phyloP scores from a whole-genome alignment of 1,284 basidiomycete genomes.

The Pascua sp. region DNA sequence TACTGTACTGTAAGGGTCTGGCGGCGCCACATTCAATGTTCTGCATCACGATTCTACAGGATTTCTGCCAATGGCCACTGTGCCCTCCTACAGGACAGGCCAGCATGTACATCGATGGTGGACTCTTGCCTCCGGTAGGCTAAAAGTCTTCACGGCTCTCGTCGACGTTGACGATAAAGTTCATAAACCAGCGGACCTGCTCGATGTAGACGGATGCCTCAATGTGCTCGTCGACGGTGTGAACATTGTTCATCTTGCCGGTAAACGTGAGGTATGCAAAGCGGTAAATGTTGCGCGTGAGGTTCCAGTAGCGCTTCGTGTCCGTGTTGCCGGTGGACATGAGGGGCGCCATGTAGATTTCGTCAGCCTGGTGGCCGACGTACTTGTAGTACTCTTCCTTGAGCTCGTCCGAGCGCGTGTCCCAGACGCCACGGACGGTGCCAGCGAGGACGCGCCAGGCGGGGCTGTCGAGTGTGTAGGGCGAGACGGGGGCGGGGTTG shows the following conservation, averaged over 20 bases:
- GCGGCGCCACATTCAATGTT: no score
- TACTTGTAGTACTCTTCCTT: neutral
- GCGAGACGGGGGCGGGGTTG: conserved; percentile 44
- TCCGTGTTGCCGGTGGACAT: conserved; percentile 44
- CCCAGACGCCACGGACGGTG: conserved; percentile 33
- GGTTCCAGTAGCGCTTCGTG: conserved; percentile 44
- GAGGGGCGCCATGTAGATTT: conserved; percentile 34
- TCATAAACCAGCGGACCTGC: conserved; percentile 41
- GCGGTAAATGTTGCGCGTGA: conserved; percentile 44
- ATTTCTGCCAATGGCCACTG: no score
- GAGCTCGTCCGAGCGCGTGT: conserved; percentile 22
- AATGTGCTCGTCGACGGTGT: conserved; percentile 43
- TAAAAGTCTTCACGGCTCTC: conserved; percentile 29
- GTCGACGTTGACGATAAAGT: conserved; percentile 42
- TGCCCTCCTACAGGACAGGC: neutral
- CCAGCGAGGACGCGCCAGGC: conserved; percentile 42
- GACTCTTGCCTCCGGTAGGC: no score
- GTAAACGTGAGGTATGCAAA: conserved; percentile 29
- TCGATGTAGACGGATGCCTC: conserved; percentile 36
- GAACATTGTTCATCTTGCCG: conserved; percentile 23
- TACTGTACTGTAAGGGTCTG: no score
- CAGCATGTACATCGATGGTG: neutral
- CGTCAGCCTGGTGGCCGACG: conserved; percentile 16
- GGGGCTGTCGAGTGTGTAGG: conserved; percentile 31
- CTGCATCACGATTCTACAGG: no score